Conservation (phyloP, 352 stramenopile genomes). For the Phytophthora megakarya region DNA sequence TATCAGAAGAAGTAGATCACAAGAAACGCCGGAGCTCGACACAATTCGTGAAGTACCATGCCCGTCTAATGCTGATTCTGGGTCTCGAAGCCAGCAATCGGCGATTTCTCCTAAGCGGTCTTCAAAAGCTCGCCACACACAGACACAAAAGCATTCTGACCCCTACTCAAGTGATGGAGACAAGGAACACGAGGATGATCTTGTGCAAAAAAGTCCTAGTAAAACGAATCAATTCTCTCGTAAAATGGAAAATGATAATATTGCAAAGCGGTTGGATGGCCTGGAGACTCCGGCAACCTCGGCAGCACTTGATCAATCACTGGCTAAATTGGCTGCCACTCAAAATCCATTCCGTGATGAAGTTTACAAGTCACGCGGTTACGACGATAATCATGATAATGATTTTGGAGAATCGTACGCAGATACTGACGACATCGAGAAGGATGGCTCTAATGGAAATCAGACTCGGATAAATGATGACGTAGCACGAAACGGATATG, state of each 20-base stretch:
- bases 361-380: not conserved
- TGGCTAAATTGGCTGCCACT: constrained; percentile 21
- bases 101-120: not conserved
- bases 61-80: constrained; percentile 19
- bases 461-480: constrained; percentile 4
- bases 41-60: constrained; percentile 45
- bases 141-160: constrained; percentile 1
- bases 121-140: not conserved
- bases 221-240: constrained; percentile 3
- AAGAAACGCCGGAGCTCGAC: constrained; percentile 41
- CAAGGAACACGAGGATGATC: not conserved
- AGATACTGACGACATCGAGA: constrained; percentile 5
- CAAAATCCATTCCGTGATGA: constrained; percentile 30
- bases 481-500: not conserved
- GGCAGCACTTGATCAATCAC: constrained; percentile 24
- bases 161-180: not conserved
- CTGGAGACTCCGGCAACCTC: constrained; percentile 14
- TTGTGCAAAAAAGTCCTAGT: not conserved
- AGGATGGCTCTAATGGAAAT: not conserved
- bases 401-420: not conserved
- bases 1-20: constrained; percentile 27
- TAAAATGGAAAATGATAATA: constrained; percentile 8
- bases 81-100: constrained; percentile 19
- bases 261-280: constrained; percentile 9
- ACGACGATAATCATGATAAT: constrained; percentile 6